A percentile compares a stretch with the other conserved stretches of the same genome.
Conservation (phyloP, 1,284 basidiomycete species). For the Cutaneotrichosporon sp. region DNA sequence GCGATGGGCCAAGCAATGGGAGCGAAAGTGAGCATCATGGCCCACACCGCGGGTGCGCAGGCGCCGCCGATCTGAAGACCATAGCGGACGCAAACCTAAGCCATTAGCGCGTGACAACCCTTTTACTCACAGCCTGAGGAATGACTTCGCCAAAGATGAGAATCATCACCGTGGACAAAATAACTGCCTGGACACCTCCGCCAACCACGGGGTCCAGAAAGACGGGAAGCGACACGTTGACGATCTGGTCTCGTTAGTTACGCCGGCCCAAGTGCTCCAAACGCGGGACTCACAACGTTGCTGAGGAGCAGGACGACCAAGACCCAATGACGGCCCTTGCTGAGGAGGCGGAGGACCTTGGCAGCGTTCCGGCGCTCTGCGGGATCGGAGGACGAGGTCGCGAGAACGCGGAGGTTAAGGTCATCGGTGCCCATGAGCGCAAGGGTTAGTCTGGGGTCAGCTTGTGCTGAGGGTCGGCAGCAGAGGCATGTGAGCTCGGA, state of each 20-base stretch:
- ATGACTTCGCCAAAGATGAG: conserved; percentile 76
- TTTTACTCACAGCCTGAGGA: conserved; percentile 59
- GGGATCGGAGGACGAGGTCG: conserved; percentile 71
- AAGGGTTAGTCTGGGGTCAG: conserved; percentile 63
- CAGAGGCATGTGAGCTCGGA: not conserved
- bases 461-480: not conserved
- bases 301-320: conserved; percentile 79
- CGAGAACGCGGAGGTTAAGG: conserved; percentile 81
- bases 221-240: conserved; percentile 86
- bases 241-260: conserved; percentile 58
- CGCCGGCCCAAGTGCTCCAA: not conserved
- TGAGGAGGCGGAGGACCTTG: conserved; percentile 74
- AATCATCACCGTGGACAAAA: conserved; percentile 79
- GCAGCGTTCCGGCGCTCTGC: conserved; percentile 68
- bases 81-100: conserved; percentile 82
- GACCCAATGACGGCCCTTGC: conserved; percentile 87
- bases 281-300: conserved; percentile 67
- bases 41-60: conserved; percentile 73
- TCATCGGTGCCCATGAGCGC: conserved; percentile 94
- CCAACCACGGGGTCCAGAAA: conserved; percentile 85
- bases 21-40: conserved; percentile 68
- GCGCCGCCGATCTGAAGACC: conserved; percentile 88
- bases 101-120: not conserved
- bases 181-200: conserved; percentile 74
- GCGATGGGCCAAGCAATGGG: conserved; percentile 87